These are phyloP conservation scores for Stipa capillata DNA, from an alignment of 176 grass and related monocot species.

Conservation along the genomic window DNA sequence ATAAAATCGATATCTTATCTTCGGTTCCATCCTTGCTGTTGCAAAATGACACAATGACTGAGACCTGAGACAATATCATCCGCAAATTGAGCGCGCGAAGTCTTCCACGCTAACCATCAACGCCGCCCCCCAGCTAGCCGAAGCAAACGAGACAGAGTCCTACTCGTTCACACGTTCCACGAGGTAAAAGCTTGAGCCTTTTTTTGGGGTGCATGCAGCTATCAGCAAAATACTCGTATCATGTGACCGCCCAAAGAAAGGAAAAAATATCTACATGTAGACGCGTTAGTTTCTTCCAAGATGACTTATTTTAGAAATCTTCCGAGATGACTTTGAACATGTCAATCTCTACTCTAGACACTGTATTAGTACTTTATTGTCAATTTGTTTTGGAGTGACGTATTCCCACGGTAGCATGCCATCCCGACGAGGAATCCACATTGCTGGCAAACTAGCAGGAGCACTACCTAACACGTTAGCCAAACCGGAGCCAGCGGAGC, in stretches of 20 bases:
- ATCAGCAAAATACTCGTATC: neutral
- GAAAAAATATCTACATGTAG: neutral
- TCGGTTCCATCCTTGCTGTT: neutral
- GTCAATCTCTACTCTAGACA: neutral
- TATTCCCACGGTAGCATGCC: neutral
- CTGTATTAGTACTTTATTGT: neutral
- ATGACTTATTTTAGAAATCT: neutral
- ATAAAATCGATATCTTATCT: neutral
- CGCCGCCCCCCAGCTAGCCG: neutral
- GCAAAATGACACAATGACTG: neutral
- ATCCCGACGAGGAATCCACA: slow-evolving; percentile 9
- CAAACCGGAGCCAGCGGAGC: neutral
- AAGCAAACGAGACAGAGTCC: neutral
- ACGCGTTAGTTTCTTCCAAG: neutral
- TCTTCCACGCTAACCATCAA: neutral
- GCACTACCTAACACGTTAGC: slow-evolving; percentile 10
- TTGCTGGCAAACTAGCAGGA: neutral
- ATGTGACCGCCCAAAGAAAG: neutral
- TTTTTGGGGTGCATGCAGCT: neutral
- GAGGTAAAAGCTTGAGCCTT: neutral
- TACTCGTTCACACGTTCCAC: slow-evolving; percentile 25
- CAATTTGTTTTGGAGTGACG: neutral
- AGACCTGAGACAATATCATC: neutral
- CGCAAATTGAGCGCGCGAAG: neutral
- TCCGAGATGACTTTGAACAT: neutral